phyloP scores from a whole-genome alignment of 441 rosid genomes.

The Metrosideros polymorpha region DNA sequence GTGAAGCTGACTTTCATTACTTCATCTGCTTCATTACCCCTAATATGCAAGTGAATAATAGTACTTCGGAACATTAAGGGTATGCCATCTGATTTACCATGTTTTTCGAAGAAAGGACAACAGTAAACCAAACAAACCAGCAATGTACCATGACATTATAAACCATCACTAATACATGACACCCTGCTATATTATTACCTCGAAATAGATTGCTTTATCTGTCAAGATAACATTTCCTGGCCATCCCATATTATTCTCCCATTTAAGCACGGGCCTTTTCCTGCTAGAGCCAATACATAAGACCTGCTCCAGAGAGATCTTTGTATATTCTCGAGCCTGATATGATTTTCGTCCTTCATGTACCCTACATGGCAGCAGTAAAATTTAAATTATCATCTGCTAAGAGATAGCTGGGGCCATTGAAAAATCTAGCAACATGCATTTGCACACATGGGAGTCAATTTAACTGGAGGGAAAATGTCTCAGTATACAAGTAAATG shows the following conservation, averaged over 20 bases:
- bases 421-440: background rate
- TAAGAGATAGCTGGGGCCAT: background rate
- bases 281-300: constrained; percentile 75
- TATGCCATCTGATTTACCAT: background rate
- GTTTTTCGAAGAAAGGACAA: background rate
- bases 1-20: background rate
- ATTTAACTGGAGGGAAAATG: background rate
- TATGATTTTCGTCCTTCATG: constrained; percentile 73
- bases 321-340: constrained; percentile 41
- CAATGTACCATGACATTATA: background rate
- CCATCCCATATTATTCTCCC: constrained; percentile 96
- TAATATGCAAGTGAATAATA: background rate
- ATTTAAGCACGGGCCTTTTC: constrained; percentile 88
- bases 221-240: constrained; percentile 90
- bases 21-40: background rate
- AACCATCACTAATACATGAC: background rate
- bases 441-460: background rate
- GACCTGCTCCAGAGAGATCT: constrained; percentile 53
- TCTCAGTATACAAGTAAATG: background rate
- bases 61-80: background rate
- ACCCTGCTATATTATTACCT: constrained; percentile 37
- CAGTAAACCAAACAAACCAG: background rate
- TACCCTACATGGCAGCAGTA: constrained; percentile 54
- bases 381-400: background rate
- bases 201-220: constrained; percentile 80